Evolutionary conservation across 139 green algal genomes (phyloP), one percentile per base, ranked within the genome.

Genomic region (Chlamydomonas asymmetrica): DNA sequence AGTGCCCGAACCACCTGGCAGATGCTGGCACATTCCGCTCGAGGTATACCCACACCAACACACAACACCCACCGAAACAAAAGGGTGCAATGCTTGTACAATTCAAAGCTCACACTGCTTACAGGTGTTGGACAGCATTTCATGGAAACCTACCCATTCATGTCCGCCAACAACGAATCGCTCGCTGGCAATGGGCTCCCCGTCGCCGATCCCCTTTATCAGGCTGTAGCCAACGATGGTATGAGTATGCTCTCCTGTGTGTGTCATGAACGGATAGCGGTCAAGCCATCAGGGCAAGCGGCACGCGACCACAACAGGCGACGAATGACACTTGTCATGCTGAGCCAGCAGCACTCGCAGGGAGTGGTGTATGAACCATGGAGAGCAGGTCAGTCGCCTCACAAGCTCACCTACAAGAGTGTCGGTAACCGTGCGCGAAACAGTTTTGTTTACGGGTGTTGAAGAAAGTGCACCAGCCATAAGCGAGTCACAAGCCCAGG

Each of bases 201-300:
- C 94, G 76, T 98, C 94, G 0, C 94, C 94, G 41, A 98, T 96
- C 57, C 94, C 94, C 71, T 97, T 97, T 31, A 98, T 86, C 0
- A 98, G 78, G 52, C 84, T 93, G 81, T 98, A 98, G 0, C 94
- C 94, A 23, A 94, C 91, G n/a, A 98, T 97, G 0, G 90, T 94
- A 77, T 97, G 94, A 62, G 93, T 89, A 80, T 98, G 94, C 77
- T 97, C 93, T 25, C 94, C 92, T 93, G 85, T 70, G 45, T 8
- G 23, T 6, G 23, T 4, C 6, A 27, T n/a, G 34, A 32, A 73
- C n/a, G 34, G n/a, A 20, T 40, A 29, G n/a, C 25, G n/a, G 16
- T 4, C 22, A 50, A 32, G 22, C 34, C 7, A 29, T 48, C 34
- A n/a, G 13, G 64, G 13, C 40, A 57, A 68, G 23, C 20, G 8